A percentile compares a stretch with the other conserved stretches of the same genome.
Evolutionary conservation across 305 asterid species (phyloP).

Genomic region (Salvia sclarea): DNA sequence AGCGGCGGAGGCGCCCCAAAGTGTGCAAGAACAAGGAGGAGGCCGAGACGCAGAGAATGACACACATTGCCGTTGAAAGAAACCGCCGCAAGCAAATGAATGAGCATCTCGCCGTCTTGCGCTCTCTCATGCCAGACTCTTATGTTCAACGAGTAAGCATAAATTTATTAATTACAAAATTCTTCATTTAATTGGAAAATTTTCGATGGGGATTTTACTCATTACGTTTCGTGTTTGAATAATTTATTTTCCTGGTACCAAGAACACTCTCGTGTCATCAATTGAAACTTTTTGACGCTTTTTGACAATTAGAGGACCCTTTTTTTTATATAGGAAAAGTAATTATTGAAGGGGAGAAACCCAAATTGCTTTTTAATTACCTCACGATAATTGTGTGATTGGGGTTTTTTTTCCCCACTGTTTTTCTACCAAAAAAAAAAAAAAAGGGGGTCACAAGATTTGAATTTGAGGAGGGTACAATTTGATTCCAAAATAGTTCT

Average conservation of each 20-base stretch:
- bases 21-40: slow-evolving; percentile 83
- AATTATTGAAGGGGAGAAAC: slow-evolving; percentile 18
- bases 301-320: neutral
- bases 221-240: neutral
- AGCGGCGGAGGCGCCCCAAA: slow-evolving; percentile 68
- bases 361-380: slow-evolving; percentile 21
- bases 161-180: too few relatives aligned
- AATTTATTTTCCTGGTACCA: neutral
- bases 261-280: neutral
- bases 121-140: slow-evolving; percentile 95
- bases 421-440: slow-evolving; percentile 13
- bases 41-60: slow-evolving; percentile 89
- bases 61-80: slow-evolving; percentile 95
- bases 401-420: neutral
- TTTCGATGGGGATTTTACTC: too few relatives aligned
- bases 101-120: slow-evolving; percentile 79
- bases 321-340: neutral
- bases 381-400: slow-evolving; percentile 5
- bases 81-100: slow-evolving; percentile 89
- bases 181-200: too few relatives aligned
- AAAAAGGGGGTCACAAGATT: neutral
- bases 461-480: slow-evolving; percentile 25
- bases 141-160: slow-evolving; percentile 88
- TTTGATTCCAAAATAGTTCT: slow-evolving; percentile 42
- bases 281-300: slow-evolving; percentile 19